Evolutionary conservation across 352 stramenopile species (phyloP), one percentile per base, ranked within the genome.

Genomic region (Phytophthora foliorum): DNA sequence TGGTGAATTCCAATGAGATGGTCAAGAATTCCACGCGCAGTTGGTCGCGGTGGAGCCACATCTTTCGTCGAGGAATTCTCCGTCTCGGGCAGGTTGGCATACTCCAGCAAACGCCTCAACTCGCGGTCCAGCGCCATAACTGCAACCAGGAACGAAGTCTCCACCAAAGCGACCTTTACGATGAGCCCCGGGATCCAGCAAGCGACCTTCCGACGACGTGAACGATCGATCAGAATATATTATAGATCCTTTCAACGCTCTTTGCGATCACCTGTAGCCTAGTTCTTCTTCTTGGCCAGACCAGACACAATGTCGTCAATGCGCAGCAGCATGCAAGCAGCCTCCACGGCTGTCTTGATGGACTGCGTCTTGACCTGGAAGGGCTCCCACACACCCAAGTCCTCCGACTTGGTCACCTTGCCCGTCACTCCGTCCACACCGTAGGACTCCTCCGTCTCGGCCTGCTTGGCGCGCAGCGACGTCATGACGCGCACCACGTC

Each of bases 301-400:
- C 98, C 98, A 52, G 97, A 99, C 31, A 99, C 98, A 77, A 99
- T 99, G 81, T 99, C 98, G 82, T 99, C 98, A 80, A 99, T 99
- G 63, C 98, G 95, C 66, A 97, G 77, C 63, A 98, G 84, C 86
- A 99, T 99, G 77, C 96, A 99, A 45, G 97, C 96, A 63, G 95
- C 97, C 77, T 99, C 98, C 66, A 99, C 97, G 14, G 98, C 97
- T 39, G 98, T 99, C 87, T 99, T 99, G 84, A 99, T 99, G 24
- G 98, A 99, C 92, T 99, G 98, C 46, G 98, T 98, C 86, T 99
- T 99, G 64, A 99, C 98, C 77, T 97, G 89, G 77, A 99, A 99
- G n/a, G 98, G 97, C 73, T 99, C 98, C 97, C 97, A 99, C 64
- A 99, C 97, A 51, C 94, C 97, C 54, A 99, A 88, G 62, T 98